Base-by-base conservation (phyloP, 2,329 filamentous ascomycete genomes). In the Cercospora brassicicola region DNA sequence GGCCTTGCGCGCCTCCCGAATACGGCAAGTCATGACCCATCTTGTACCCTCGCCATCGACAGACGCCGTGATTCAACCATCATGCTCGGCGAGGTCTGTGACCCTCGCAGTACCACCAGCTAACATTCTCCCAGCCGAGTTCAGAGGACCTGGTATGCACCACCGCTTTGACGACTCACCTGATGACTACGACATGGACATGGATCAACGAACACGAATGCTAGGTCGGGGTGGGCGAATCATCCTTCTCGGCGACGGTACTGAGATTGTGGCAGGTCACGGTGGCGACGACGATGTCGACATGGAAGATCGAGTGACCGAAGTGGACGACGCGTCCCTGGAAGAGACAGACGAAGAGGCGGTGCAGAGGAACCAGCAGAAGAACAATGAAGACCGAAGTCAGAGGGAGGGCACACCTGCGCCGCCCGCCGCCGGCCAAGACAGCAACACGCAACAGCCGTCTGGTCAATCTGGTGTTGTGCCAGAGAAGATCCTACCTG, bases 1-100 rank as follows among this genome's bases (percentile, higher is more conserved):
- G 95, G 77, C 95, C 95, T 80, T 98, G 94, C 85, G 95, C 95
- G 81, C 95, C 95, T 82, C 95, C 94, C 78, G 95, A 99, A 89
- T 99, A 98, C 86, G 95, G 95, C 94, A 94, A 90, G 93, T 88
- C 83, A 84, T 80, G 78, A 78, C 75, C 78, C 71, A 70, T 68
- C 67, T 71, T 69, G 65, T 67, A 60, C 51, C 9, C 31, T 64
- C 62, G 11, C 18, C 48, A 20, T n/a, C 26, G 31, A 18, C 23
- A 45, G 45, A 20, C 45, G 26, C n/a, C 10, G 30, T 33, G 53
- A n/a, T 57, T 23, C 13, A 30, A 9, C 13, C 11, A 15, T 10
- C 13, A 28, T 57, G 26, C 26, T 53, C 9, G 48, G 18, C 48
- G 48, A 53, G 57, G 33, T 36, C 31, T 31, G 26, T 33, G n/a